Evolutionary conservation across 331 rosid species (phyloP).

Genomic region (Phaseolus coccineus): DNA sequence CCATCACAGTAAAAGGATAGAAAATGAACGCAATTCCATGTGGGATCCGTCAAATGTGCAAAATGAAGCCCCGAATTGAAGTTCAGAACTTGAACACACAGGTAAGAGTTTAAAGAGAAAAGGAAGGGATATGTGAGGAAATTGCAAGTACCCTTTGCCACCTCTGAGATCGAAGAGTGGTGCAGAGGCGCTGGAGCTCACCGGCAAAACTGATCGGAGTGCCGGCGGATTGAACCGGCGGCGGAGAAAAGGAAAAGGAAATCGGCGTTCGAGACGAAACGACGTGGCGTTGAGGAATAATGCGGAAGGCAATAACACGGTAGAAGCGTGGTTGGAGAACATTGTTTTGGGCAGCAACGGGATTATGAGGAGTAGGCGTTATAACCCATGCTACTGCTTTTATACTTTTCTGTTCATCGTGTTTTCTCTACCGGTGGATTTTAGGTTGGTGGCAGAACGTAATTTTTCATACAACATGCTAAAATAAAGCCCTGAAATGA

Average conservation of each 20-base stretch:
- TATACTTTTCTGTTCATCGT: background rate
- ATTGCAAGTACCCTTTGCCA: conserved; percentile 61
- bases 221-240: conserved; percentile 39
- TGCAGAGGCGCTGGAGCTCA: conserved; percentile 40
- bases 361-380: conserved; percentile 40
- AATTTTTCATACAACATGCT: too few species aligned
- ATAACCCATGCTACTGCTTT: conserved; percentile 29
- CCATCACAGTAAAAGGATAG: background rate
- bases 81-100: background rate
- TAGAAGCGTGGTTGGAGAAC: conserved; percentile 30
- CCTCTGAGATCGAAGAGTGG: conserved; percentile 50
- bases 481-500: too few species aligned
- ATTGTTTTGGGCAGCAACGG: background rate
- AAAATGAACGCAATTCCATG: background rate
- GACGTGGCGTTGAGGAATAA: conserved; percentile 35
- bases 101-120: background rate
- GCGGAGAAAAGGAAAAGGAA: conserved; percentile 40
- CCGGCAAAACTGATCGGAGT: conserved; percentile 49
- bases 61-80: conserved; percentile 6
- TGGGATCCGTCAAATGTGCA: conserved; percentile 8
- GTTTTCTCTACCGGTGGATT: background rate
- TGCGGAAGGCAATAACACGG: background rate
- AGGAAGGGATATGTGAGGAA: conserved; percentile 11
- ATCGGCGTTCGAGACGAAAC: conserved; percentile 34
- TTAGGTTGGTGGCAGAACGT: too few species aligned